Conservation (phyloP, 2,329 filamentous ascomycete genomes). For the Penicillium sclerotiorum region DNA sequence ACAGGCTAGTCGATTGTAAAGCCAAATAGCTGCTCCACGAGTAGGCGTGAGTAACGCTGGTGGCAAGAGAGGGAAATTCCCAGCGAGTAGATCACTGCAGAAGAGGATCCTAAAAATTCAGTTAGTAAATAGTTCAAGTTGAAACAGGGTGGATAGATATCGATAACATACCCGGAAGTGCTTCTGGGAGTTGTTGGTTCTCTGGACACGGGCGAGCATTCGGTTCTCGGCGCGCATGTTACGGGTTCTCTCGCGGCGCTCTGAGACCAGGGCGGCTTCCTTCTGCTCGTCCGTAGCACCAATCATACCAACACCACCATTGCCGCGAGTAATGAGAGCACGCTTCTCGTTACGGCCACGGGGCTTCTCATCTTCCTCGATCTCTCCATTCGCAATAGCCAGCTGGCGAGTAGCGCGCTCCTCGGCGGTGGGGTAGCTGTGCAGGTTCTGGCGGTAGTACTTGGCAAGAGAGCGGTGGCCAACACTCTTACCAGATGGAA, state of each 20-base stretch:
- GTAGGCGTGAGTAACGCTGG: background rate
- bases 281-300: conserved; percentile 77
- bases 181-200: conserved; percentile 75
- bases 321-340: conserved; percentile 66
- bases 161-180: conserved; percentile 62
- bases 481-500: conserved; percentile 85
- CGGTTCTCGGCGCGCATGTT: conserved; percentile 64
- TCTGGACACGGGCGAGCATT: conserved; percentile 72
- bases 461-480: conserved; percentile 84
- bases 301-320: conserved; percentile 74
- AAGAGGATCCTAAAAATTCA: conserved; percentile 50
- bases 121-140: conserved; percentile 23
- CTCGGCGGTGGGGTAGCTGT: conserved; percentile 76
- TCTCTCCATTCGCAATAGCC: conserved; percentile 56
- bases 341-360: conserved; percentile 48
- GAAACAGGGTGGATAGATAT: too few relatives aligned
- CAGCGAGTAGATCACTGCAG: conserved; percentile 47
- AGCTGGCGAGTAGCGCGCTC: conserved; percentile 70
- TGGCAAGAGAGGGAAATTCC: background rate
- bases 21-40: background rate
- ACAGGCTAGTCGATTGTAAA: background rate
- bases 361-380: conserved; percentile 50
- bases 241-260: conserved; percentile 69
- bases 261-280: conserved; percentile 64
- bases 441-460: conserved; percentile 92